Evolutionary conservation across 306 rosid genomes (phyloP), one percentile per base, ranked within the genome.

Genomic region (Trifolium dubium): DNA sequence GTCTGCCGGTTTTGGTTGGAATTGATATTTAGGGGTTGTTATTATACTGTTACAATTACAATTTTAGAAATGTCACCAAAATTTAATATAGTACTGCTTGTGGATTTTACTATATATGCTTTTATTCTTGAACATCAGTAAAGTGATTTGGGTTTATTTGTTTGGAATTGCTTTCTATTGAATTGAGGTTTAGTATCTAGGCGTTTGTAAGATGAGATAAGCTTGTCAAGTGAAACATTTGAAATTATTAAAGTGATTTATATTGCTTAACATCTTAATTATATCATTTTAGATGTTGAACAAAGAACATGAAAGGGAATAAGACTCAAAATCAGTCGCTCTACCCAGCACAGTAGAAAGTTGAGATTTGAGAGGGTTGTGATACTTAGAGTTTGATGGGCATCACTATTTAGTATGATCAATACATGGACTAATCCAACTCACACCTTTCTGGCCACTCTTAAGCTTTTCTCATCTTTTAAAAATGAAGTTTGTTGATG

Each of bases 231-330:
- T 61, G 58, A 69, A 69, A 50, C 49, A 50, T 46, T 23, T 40
- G 44, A 47, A 77, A 18, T 11, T 4, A 39, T 37, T 78, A 12
- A 10, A 40, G 60, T 32, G n/a, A 69, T 67, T 29, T 2, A 13
- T 62, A 68, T 67, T 44, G 67, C 17, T 15, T 58, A 47, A 61
- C 55, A 41, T 67, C 19, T 40, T 31, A 69, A 35, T 28, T 76
- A 63, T 60, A n/a, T n/a, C 69, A 67, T 64, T 79, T 39, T 72
- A 83, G 86, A 74, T 83, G 80, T 81, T 83, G 40, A 83, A 83
- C 59, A 83, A 83, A 74, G 86, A 82, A 69, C 80, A 82, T 64
- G 86, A 82, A 74, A 75, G 41, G 47, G 80, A 55, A 17, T 80
- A 78, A 55, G 83, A 82, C 83, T 82, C 86, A 1, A 82, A 82